These are phyloP conservation scores for Apophysomyces variabilis DNA, from an alignment of 371 early-diverging fungal species.

Conservation along the genomic window DNA sequence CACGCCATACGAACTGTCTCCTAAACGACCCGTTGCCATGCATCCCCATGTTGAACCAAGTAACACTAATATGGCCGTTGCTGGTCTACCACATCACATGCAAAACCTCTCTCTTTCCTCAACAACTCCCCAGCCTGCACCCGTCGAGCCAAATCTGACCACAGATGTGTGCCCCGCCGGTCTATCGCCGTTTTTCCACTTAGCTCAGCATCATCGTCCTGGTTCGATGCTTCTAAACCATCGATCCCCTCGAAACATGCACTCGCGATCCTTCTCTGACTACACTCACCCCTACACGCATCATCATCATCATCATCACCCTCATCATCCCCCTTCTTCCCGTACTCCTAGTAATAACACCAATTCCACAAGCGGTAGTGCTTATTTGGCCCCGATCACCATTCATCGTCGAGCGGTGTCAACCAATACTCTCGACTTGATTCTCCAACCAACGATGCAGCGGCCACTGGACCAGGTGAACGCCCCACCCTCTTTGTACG, in stretches of 20 bases:
- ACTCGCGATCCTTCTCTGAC: constrained; percentile 55
- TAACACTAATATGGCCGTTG: constrained; percentile 3
- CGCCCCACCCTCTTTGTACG: constrained; percentile 18
- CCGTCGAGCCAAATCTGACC: constrained; percentile 22
- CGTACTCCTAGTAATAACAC: not conserved
- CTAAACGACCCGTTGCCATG: not conserved
- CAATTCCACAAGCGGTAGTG: constrained; percentile 2
- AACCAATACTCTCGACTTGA: constrained; percentile 43
- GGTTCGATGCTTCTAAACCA: constrained; percentile 16
- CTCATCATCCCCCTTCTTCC: not conserved
- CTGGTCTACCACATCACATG: constrained; percentile 16
- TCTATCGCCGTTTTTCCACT: constrained; percentile 13
- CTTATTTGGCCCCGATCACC: constrained; percentile 17
- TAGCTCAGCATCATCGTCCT: constrained; percentile 9
- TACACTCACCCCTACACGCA: constrained; percentile 48
- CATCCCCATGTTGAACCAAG: constrained; percentile 14
- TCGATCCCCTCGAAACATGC: constrained; percentile 41
- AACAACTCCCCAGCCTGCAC: constrained; percentile 16
- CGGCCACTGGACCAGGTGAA: constrained; percentile 15
- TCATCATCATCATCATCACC: constrained; percentile 16
- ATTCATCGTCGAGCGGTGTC: constrained; percentile 51
- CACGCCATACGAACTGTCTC: not conserved
- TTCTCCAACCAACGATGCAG: constrained; percentile 33
- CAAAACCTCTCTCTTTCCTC: constrained; percentile 25
- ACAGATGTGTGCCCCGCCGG: constrained; percentile 12